Percentiles rank a stretch among this genome's conserved stretches.
phyloP scores from a whole-genome alignment of 768 basidiomycete genomes.

The Leccinum variicolor region DNA sequence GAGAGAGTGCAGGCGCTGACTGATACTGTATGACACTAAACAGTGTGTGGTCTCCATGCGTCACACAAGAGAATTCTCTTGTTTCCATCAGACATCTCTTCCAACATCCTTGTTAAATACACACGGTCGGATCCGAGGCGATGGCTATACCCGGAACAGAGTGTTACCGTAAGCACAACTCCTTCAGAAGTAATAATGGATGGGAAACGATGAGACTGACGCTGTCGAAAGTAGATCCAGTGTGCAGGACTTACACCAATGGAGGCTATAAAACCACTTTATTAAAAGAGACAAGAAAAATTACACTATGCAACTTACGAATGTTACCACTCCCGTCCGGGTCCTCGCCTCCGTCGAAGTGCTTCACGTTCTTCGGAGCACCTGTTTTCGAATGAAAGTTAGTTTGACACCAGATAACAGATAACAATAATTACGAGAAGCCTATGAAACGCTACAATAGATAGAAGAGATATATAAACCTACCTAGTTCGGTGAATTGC shows the following conservation, averaged over 20 bases:
- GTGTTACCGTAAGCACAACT: conserved; percentile 4
- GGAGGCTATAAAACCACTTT: conserved; percentile 32
- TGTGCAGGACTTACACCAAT: conserved; percentile 48
- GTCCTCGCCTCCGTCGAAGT: conserved; percentile 45
- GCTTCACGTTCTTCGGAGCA: conserved; percentile 35
- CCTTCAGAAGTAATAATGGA: background rate
- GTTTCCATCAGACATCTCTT: background rate
- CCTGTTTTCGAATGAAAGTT: conserved; percentile 10
- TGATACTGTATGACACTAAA: background rate
- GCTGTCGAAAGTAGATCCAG: conserved; percentile 42
- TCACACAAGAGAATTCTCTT: background rate
- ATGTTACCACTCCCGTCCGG: conserved; percentile 46
- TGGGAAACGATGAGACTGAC: conserved; percentile 26
- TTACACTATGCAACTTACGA: conserved; percentile 29
- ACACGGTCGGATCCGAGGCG: conserved; percentile 32
- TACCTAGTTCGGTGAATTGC: conserved; percentile 44
- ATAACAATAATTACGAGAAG: background rate
- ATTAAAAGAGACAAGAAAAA: background rate
- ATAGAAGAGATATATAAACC: background rate
- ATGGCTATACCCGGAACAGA: conserved; percentile 20
- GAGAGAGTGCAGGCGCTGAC: background rate
- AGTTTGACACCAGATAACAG: conserved; percentile 1
- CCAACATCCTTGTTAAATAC: conserved; percentile 14
- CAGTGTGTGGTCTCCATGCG: background rate
- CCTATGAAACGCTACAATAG: background rate